Evolutionary conservation across 345 rosid genomes (phyloP), one percentile per base, ranked within the genome.

Genomic region (Lepidium sativum): DNA sequence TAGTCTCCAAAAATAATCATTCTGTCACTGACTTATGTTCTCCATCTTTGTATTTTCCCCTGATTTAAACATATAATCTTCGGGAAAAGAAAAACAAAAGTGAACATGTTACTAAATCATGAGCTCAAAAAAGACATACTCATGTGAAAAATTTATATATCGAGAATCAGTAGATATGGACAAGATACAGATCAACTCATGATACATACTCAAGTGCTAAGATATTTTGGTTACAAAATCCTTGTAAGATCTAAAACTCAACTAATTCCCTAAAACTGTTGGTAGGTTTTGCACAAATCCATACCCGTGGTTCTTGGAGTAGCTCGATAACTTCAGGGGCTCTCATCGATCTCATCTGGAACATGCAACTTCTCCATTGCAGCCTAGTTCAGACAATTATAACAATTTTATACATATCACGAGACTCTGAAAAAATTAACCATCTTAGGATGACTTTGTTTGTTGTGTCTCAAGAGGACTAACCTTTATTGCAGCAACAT

Each of bases 281-380:
- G 40, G 23, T 41, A 53, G 40, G 68, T 62, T 55, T 71, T 71
- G 43, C 52, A 47, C 51, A 11, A 37, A 43, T 15, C 41, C 38
- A 35, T 38, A 39, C 42, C 64, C 75, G 29, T 47, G 57, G 58
- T 63, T 49, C 59, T 58, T 18, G 35, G 43, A 18, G 23, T 44
- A 48, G 35, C 31, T 5, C 54, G 41, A 57, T 11, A 2, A 39
- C 40, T 58, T 38, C 65, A 72, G 21, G 77, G 77, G 77, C 57
- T 71, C 73, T 87, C 99, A 44, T 86, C 96, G 17, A 90, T 39
- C 70, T 90, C 97, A 68, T 94, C 97, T 2, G 99, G 99, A 48
- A 94, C 92, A 68, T 88, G 99, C 77, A 90, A 75, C 77, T 90
- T 94, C 69, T 94, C 99, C 33, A 94, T 94, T 67, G 95, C 96